Conservation (phyloP, 495 filamentous ascomycete species). For the Neurospora sp. region DNA sequence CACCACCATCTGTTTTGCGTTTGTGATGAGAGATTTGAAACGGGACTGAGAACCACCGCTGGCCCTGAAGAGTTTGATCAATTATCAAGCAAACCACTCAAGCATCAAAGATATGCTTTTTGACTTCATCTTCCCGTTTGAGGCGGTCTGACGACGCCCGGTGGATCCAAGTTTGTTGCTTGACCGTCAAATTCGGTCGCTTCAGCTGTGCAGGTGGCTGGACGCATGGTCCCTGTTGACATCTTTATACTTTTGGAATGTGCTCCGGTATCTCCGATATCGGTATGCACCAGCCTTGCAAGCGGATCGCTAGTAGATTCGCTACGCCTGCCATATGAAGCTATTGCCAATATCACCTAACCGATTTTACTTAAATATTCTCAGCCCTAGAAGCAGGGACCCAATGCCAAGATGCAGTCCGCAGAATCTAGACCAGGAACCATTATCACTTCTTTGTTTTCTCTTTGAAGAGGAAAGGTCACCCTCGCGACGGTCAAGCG, state of each 20-base stretch:
- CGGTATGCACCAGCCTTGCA: not conserved
- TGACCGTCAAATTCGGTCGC: not conserved
- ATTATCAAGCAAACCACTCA: not conserved
- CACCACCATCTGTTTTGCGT: not conserved
- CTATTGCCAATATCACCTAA: not conserved
- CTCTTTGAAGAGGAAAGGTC: not conserved
- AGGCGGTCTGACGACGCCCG: not conserved
- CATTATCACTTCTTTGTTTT: not conserved
- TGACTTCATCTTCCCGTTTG: not conserved
- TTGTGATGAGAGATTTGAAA: not conserved
- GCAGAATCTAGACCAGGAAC: not conserved
- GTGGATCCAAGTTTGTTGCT: not conserved
- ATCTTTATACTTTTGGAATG: not conserved
- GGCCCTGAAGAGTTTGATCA: not conserved
- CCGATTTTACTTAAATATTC: not conserved
- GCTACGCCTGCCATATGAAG: not conserved
- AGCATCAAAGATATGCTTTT: not conserved
- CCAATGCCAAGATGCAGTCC: not conserved
- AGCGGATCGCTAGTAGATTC: not conserved
- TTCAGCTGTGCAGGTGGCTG: not conserved
- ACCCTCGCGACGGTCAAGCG: not conserved
- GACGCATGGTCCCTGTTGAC: not conserved
- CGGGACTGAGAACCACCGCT: not conserved
- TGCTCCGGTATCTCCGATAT: not conserved
- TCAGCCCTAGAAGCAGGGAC: not conserved